Percentiles rank a stretch among this genome's conserved stretches.
phyloP scores from a whole-genome alignment of 805 yeast genomes.

The Cyberlindnera galapagoensis region DNA sequence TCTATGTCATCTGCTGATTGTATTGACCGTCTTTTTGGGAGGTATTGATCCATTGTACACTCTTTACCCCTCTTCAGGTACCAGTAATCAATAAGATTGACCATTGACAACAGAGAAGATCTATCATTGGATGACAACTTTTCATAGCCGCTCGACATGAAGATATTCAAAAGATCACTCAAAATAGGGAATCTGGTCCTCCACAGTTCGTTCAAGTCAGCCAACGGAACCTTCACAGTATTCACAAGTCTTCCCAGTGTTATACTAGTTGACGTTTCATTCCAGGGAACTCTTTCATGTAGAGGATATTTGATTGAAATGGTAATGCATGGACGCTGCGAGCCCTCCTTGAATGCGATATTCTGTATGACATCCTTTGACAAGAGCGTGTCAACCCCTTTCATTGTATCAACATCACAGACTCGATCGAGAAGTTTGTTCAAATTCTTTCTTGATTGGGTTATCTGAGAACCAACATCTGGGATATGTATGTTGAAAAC shows the following conservation, averaged over 20 bases:
- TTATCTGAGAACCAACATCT: constrained; percentile 7
- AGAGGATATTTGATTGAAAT: constrained; percentile 11
- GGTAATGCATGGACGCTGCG: constrained; percentile 6
- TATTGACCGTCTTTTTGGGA: constrained; percentile 1
- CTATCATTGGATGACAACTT: constrained; percentile 6
- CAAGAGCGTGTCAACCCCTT: constrained; percentile 1
- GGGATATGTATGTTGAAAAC: constrained; percentile 14
- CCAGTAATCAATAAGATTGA: constrained; percentile 13
- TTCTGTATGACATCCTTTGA: constrained; percentile 1
- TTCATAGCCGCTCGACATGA: constrained; percentile 8
- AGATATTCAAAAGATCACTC: constrained; percentile 12
- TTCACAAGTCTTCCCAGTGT: constrained; percentile 11
- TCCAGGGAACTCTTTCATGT: constrained; percentile 7
- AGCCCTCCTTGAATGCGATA: constrained; percentile 4
- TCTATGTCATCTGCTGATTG: not conserved
- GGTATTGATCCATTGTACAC: constrained; percentile 10
- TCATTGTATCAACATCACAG: constrained; percentile 4
- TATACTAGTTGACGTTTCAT: constrained; percentile 7
- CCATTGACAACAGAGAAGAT: constrained; percentile 6
- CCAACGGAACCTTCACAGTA: constrained; percentile 8
- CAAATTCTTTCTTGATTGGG: constrained; percentile 6
- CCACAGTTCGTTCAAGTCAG: constrained; percentile 14
- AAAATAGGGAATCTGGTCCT: constrained; percentile 11
- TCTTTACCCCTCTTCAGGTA: constrained; percentile 10
- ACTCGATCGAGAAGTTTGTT: constrained; percentile 1